Evolutionary conservation across 116 monocot genomes (phyloP).

Genomic region (Papilionanthe hybrid): DNA sequence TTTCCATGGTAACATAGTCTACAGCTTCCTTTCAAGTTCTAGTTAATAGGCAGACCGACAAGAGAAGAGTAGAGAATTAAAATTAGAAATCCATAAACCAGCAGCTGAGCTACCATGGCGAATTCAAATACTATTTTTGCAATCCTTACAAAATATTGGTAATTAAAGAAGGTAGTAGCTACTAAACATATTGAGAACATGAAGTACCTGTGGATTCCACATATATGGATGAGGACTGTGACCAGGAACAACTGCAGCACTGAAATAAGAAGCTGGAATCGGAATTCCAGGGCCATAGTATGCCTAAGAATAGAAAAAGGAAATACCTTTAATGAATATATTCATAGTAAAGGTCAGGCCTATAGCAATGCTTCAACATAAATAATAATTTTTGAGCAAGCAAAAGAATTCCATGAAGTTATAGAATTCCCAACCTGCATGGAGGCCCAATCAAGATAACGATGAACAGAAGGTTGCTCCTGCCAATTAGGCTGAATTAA

Average conservation of each 20-base stretch:
- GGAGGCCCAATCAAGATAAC: slow-evolving; percentile 86
- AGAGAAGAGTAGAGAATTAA: too few relatives aligned
- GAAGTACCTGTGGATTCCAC: slow-evolving; percentile 84
- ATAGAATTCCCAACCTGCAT: slow-evolving; percentile 52
- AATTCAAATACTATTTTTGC: too few relatives aligned
- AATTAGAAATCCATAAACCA: too few relatives aligned
- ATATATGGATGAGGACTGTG: slow-evolving; percentile 68
- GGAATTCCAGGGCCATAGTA: slow-evolving; percentile 80
- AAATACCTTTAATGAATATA: background rate
- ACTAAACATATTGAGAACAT: background rate
- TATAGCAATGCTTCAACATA: background rate
- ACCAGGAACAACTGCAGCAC: slow-evolving; percentile 47
- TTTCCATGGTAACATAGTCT: too few relatives aligned
- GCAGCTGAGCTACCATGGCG: too few relatives aligned
- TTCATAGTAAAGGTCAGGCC: background rate
- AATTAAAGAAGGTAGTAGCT: background rate
- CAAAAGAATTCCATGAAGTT: background rate
- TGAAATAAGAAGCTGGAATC: slow-evolving; percentile 64
- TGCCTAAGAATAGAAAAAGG: slow-evolving; percentile 38
- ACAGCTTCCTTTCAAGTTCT: too few relatives aligned
- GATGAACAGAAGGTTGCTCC: slow-evolving; percentile 54
- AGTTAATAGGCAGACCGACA: too few relatives aligned
- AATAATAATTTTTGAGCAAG: background rate
- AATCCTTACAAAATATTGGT: background rate
- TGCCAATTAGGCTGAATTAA: slow-evolving; percentile 15